Evolutionary conservation across 768 basidiomycete genomes (phyloP), one percentile per base, ranked within the genome.

Genomic region (Suillus subluteus): DNA sequence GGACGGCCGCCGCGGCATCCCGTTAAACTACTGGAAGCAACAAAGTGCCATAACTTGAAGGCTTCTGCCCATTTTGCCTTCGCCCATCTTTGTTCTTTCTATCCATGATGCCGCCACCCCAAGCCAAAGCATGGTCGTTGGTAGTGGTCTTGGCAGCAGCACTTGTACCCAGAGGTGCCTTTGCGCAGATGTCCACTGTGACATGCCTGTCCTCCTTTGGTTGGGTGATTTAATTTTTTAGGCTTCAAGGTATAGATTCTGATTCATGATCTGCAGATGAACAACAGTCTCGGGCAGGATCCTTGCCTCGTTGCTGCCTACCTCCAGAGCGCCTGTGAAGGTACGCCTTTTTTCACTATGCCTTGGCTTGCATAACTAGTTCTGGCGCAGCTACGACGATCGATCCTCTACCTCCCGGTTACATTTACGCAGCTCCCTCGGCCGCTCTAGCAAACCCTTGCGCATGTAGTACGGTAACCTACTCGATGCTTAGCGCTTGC

Each of bases 401-500:
- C 4, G 52, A 75, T 65, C 21, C 76, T 7, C 76, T 88, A 26
- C 82, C 84, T 3, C 7, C 23, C 0, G 68, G 65, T 38, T 78
- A 23, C 35, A 66, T 68, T 41, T 76, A 75, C 74, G 66, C 67
- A 66, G 68, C 78, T 73, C 72, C 87, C 75, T 76, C 73, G 65
- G 58, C n/a, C 38, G 55, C 62, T 54, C 40, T 72, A 38, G 16
- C 64, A 64, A 71, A 79, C 62, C 54, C 74, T 9, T 88, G 88
- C 67, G 79, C 82, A 68, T 89, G 88, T 71, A 88, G 79, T 71
- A 82, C 86, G 9, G 83, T 88, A 37, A 81, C 82, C 4, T 89
- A 88, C 68, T 84, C 82, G 13, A 66, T 86, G 37, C 78, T 88
- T 68, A 84, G 82, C 65, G 88, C 88, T 13, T 89, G 88, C 74